Base-by-base conservation (phyloP, 176 grass and related monocot species). In the Phoenix dactylifera region DNA sequence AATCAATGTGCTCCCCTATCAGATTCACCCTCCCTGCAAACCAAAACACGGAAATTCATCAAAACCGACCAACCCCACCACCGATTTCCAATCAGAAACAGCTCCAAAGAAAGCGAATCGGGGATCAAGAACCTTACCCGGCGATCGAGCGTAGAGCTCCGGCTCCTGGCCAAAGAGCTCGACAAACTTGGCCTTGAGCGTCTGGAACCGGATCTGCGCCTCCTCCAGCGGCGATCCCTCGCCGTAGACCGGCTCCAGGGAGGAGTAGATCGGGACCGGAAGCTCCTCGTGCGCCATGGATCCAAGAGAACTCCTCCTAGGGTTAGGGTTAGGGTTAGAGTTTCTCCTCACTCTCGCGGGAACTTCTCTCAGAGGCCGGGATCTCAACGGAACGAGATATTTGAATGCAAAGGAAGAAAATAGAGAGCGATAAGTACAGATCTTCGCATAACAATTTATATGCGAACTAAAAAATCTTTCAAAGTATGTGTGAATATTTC, bases 1-100 rank as follows among this genome's bases (percentile, higher is more conserved):
- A 88, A 69, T 98, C 93, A 57, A 98, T 98, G 73, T 98, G 93
- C 80, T 98, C 93, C 50, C 93, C 87, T 23, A 98, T 98, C 20
- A 98, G 74, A 63, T 98, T 98, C 61, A 98, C 93, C 76, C 93
- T 74, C 59, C 93, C 93, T 96, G 54, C 72, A 39, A 68, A 65
- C 49, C 62, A 30, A 17, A 72, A 26, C 23, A 22, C 12, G 18
- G 30, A 30, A 15, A 16, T 3, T 15, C 12, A 7, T 1, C 16
- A 29, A 51, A 4, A 10, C 4, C 18, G 6, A 7, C 1, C 16
- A 18, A 51, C 1, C 2, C 0, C 19, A 4, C n/a, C 18, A 22
- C 19, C 50, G 18, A 19, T 49, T n/a, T 17, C 12, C 24, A 15
- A 81, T 57, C 29, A 9, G 26, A 7, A 65, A 6, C 3, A 1